Evolutionary conservation across 371 early-diverging fungal species (phyloP).

Genomic region (Syncephalis fuscata): DNA sequence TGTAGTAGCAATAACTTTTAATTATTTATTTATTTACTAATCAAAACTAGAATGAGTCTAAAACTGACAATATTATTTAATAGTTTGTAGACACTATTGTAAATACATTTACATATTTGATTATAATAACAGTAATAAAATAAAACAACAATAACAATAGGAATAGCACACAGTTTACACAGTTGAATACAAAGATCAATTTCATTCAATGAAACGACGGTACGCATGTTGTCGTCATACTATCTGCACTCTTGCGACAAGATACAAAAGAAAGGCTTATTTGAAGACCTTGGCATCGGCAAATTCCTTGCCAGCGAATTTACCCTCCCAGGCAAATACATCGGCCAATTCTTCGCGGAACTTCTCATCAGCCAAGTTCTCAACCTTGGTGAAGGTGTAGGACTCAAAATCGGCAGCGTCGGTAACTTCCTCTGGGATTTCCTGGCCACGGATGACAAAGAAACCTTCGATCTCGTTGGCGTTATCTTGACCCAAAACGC

Average conservation of each 20-base stretch:
- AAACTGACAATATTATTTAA: too few species aligned
- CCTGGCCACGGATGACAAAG: constrained; percentile 85
- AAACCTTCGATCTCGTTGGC: constrained; percentile 83
- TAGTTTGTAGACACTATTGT: too few species aligned
- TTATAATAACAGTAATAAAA: too few species aligned
- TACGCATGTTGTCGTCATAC: too few species aligned
- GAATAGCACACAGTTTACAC: too few species aligned
- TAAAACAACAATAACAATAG: too few species aligned
- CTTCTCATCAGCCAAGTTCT: constrained; percentile 20
- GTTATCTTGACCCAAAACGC: constrained; percentile 74
- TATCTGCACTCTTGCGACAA: background rate
- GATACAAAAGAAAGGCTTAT: constrained; percentile 18
- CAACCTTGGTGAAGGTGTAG: constrained; percentile 66
- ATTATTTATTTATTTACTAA: too few species aligned
- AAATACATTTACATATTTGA: too few species aligned
- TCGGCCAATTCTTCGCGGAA: constrained; percentile 14
- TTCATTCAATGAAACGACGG: too few species aligned
- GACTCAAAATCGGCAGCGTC: constrained; percentile 85
- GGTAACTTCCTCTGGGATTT: constrained; percentile 66
- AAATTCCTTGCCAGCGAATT: constrained; percentile 27
- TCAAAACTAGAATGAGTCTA: too few species aligned
- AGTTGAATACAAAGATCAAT: too few species aligned
- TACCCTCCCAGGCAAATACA: constrained; percentile 41
- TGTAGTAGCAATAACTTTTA: too few species aligned
- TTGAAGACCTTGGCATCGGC: constrained; percentile 67